phyloP scores from a whole-genome alignment of 2,329 filamentous ascomycete species.

The Aspergillus calidoustus region DNA sequence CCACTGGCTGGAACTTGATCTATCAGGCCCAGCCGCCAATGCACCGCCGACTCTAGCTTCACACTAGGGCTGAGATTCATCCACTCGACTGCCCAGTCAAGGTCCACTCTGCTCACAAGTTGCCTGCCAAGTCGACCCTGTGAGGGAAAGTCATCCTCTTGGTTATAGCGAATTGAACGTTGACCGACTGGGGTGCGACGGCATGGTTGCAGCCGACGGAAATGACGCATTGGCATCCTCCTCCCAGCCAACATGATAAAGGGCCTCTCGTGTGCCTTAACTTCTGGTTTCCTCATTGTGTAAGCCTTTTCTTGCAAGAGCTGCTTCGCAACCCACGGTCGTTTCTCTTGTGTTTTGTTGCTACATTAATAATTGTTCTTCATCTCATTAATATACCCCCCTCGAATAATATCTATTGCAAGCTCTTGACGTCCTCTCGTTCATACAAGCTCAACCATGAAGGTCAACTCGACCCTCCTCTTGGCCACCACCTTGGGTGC shows the following conservation, averaged over 20 bases:
- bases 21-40: slow-evolving; percentile 18
- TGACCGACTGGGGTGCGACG: slow-evolving; percentile 1
- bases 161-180: slow-evolving; percentile 11
- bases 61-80: slow-evolving; percentile 15
- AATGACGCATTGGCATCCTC: slow-evolving; percentile 10
- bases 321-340: slow-evolving; percentile 15
- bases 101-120: slow-evolving; percentile 10
- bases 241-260: slow-evolving; percentile 15
- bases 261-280: slow-evolving; percentile 4
- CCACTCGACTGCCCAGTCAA: slow-evolving; percentile 4
- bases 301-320: slow-evolving; percentile 7
- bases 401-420: background rate
- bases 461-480: slow-evolving; percentile 11
- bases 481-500: slow-evolving; percentile 16
- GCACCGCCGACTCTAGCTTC: slow-evolving; percentile 15
- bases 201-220: slow-evolving; percentile 4
- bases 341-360: slow-evolving; percentile 14
- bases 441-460: slow-evolving; percentile 13
- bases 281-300: background rate
- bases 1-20: slow-evolving; percentile 21
- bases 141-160: slow-evolving; percentile 10
- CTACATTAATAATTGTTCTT: background rate
- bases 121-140: slow-evolving; percentile 17
- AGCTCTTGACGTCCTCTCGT: slow-evolving; percentile 14
- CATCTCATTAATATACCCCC: background rate